Conservation (phyloP, 306 rosid genomes). For the Quercus agrifolia region DNA sequence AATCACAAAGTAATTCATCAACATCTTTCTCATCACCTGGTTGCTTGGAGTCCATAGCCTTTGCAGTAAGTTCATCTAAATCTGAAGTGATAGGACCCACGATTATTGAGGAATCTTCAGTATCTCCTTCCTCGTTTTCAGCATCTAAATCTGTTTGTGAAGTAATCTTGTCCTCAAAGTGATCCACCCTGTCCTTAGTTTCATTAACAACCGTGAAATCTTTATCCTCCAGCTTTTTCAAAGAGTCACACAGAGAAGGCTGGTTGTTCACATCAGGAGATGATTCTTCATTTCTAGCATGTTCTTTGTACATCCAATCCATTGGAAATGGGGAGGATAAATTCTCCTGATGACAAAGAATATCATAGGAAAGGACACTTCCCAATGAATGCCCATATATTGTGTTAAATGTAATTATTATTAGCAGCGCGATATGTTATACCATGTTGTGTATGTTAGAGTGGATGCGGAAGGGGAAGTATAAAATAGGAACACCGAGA, state of each 20-base stretch:
- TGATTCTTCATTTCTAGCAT: too few species aligned
- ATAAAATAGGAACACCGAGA: too few species aligned
- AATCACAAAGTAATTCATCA: conserved; percentile 31
- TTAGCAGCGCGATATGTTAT: too few species aligned
- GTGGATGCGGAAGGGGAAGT: too few species aligned
- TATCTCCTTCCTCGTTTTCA: conserved; percentile 37
- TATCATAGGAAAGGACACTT: conserved; percentile 96
- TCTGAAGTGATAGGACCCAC: conserved; percentile 38
- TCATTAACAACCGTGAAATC: conserved; percentile 5
- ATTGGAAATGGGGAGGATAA: too few species aligned
- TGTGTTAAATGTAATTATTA: too few species aligned
- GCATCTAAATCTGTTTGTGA: conserved; percentile 8
- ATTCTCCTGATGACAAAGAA: conserved; percentile 97
- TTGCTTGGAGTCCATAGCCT: conserved; percentile 18
- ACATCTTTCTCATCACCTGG: conserved; percentile 33
- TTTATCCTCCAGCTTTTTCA: conserved; percentile 35
- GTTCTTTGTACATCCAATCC: too few species aligned
- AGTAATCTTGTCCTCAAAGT: conserved; percentile 31
- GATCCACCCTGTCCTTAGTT: conserved; percentile 27
- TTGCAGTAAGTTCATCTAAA: conserved; percentile 24
- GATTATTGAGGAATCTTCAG: conserved; percentile 33
- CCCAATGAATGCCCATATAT: conserved; percentile 97
- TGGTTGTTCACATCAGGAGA: too few species aligned
- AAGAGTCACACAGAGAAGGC: conserved; percentile 27
- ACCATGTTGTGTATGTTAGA: too few species aligned